These are phyloP conservation scores for Penicillium psychrofluorescens DNA, from an alignment of 495 filamentous ascomycete species.

Conservation along the genomic window DNA sequence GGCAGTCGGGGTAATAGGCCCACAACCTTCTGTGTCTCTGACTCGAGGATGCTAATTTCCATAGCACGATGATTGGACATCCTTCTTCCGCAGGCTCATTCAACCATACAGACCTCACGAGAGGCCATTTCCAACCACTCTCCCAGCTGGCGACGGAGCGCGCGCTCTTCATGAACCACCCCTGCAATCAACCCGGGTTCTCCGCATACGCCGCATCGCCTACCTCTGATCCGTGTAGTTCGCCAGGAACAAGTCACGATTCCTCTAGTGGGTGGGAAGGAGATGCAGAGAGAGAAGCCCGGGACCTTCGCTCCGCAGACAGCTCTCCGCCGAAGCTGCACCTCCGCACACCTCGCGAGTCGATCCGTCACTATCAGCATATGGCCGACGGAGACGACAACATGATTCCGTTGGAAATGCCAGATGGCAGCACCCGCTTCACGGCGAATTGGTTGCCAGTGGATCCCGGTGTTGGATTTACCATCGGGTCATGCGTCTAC, in stretches of 20 bases:
- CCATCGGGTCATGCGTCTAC: slow-evolving; percentile 10
- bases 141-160: slow-evolving; percentile 25
- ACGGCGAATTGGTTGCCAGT: slow-evolving; percentile 34
- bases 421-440: slow-evolving; percentile 27
- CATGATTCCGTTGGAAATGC: slow-evolving; percentile 30
- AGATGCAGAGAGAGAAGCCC: slow-evolving; percentile 11
- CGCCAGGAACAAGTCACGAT: slow-evolving; percentile 16
- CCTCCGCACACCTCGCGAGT: no score
- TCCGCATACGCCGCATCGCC: slow-evolving; percentile 9
- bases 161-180: slow-evolving; percentile 28
- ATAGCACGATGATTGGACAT: no score
- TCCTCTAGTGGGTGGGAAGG: slow-evolving; percentile 15
- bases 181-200: slow-evolving; percentile 1
- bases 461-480: slow-evolving; percentile 28
- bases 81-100: neutral
- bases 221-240: slow-evolving; percentile 15
- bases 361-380: no score
- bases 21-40: no score
- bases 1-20: neutral
- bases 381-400: slow-evolving; percentile 6
- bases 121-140: slow-evolving; percentile 10
- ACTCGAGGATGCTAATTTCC: no score
- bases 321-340: neutral
- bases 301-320: neutral
- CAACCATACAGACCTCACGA: slow-evolving; percentile 1